Base-by-base conservation (phyloP, 768 basidiomycete species). In the Floccularia luteovirens region DNA sequence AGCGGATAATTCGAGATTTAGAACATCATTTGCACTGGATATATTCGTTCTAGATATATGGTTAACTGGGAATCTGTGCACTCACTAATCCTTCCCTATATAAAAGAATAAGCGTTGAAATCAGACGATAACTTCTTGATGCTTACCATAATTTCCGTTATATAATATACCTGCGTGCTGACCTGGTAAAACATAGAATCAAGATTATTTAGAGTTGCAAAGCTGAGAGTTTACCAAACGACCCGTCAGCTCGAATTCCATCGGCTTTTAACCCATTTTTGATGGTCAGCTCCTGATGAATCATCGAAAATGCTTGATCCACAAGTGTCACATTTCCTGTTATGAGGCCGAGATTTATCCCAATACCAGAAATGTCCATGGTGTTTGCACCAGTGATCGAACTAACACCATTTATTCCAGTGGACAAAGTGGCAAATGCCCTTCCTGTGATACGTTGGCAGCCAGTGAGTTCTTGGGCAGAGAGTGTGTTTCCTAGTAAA, bases 91-190 rank as follows among this genome's bases (percentile, higher is more conserved):
- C 50, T 70, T 70, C 35, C 69, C 67, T 69, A 36, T 5, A 41
- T 23, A 24, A 30, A 43, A 4, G 17, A 4, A 1, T 23, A 13
- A 24, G 16, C 17, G 13, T 17, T n/a, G 32, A 17, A 16, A 39
- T 20, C 8, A 24, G 13, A 28, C 37, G 38, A 24, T 31, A 8
- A 34, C 10, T 20, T 17, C 3, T 11, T 24, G 11, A 8, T 3
- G 53, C 63, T 50, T 14, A 66, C 71, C 83, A 46, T 86, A 85
- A 51, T 84, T 84, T 28, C 82, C 83, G 36, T 78, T 81, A 51
- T 82, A 84, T 3, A 81, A 55, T n/a, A 82, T 63, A 14, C 82
- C 82, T 14, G 50, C 56, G 54, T 85, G 83, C 54, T 84, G 70
- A 14, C 63, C 67, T 69, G 31, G 28, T 21, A 38, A 6, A 23